A percentile compares a stretch with the other conserved stretches of the same genome.
These are phyloP conservation scores for Endoconidiophora laricicola DNA, from an alignment of 2,329 filamentous ascomycete genomes.

Conservation along the genomic window DNA sequence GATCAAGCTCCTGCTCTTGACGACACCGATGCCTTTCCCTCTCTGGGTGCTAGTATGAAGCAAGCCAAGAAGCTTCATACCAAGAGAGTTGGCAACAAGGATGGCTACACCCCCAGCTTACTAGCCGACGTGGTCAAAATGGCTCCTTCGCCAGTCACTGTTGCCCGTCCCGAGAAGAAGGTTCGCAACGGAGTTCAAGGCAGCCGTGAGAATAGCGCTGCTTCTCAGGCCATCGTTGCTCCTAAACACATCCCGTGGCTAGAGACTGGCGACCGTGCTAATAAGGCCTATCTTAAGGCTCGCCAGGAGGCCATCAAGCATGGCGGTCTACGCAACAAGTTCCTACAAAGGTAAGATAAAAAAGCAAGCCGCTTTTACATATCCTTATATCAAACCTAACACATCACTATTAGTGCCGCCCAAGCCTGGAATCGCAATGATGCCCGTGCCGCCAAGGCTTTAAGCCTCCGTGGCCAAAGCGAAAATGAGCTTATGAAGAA, in stretches of 20 bases:
- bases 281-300: conserved; percentile 88
- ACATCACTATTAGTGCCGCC: conserved; percentile 47
- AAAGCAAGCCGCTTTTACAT: not conserved
- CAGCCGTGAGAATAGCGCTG: conserved; percentile 58
- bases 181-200: conserved; percentile 48
- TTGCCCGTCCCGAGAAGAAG: conserved; percentile 43
- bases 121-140: conserved; percentile 91
- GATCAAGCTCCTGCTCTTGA: conserved; percentile 61
- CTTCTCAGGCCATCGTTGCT: conserved; percentile 67
- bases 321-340: conserved; percentile 90
- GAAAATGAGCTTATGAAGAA: conserved; percentile 97
- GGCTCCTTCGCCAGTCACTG: conserved; percentile 68
- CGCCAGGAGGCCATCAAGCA: conserved; percentile 94
- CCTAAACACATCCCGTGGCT: conserved; percentile 94
- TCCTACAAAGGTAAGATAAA: conserved; percentile 68
- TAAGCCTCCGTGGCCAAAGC: conserved; percentile 84
- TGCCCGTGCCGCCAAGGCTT: conserved; percentile 83
- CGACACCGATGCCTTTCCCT: conserved; percentile 90
- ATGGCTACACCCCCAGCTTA: conserved; percentile 54
- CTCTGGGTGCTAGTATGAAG: conserved; percentile 58
- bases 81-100: conserved; percentile 73
- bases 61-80: conserved; percentile 83
- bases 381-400: not conserved
- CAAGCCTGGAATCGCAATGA: conserved; percentile 99
- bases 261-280: conserved; percentile 78